Percentiles rank a stretch among this genome's conserved stretches.
These are phyloP conservation scores for Fomitopsis pinicola DNA, from an alignment of 1,284 basidiomycete species.

Conservation along the genomic window DNA sequence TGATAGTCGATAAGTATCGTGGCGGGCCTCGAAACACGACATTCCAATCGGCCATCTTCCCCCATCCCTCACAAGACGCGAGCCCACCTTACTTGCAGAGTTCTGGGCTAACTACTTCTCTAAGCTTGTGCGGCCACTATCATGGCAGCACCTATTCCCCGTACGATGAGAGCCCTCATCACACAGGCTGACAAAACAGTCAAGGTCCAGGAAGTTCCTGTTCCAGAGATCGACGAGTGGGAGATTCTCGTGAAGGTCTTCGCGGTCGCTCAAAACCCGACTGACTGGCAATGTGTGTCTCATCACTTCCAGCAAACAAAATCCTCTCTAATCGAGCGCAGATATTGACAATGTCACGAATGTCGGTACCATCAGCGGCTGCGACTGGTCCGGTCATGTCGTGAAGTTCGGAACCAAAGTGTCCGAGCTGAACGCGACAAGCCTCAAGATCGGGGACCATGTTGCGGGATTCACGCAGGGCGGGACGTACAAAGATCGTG, in stretches of 20 bases:
- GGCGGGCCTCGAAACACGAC: no score
- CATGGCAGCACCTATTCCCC: background rate
- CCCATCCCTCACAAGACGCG: no score
- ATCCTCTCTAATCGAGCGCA: background rate
- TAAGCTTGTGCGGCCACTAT: background rate
- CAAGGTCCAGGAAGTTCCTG: constrained; percentile 2
- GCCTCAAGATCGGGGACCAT: constrained; percentile 15
- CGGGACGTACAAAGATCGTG: constrained; percentile 16
- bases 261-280: constrained; percentile 11
- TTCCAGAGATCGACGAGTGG: constrained; percentile 2
- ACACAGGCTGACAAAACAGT: constrained; percentile 1
- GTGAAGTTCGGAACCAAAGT: constrained; percentile 19
- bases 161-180: background rate
- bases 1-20: no score
- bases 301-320: no score
- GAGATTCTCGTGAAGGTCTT: constrained; percentile 5
- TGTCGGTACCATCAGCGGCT: constrained; percentile 14
- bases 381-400: constrained; percentile 19
- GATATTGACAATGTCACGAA: constrained; percentile 1
- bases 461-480: constrained; percentile 20
- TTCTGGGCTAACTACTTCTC: no score
- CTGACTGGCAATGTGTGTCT: constrained; percentile 8
- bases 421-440: background rate
- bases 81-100: no score
- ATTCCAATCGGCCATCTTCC: no score